Evolutionary conservation across 495 filamentous ascomycete genomes (phyloP).

Genomic region (Monascus purpureus): DNA sequence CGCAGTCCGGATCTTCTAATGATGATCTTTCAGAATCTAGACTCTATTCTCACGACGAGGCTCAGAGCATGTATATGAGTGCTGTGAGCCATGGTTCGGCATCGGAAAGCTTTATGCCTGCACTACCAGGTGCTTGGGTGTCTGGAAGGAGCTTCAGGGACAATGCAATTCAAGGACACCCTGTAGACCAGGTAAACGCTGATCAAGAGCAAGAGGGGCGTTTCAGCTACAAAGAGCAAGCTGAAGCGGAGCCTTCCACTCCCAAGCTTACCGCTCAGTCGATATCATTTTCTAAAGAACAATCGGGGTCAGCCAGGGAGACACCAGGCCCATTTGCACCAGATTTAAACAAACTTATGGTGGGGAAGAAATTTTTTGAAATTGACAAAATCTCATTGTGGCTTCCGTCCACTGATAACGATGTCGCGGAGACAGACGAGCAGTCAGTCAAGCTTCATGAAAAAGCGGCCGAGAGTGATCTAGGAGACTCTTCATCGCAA

Average conservation of each 20-base stretch:
- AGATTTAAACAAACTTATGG: constrained; percentile 8
- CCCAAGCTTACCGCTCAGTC: constrained; percentile 16
- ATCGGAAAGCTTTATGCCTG: constrained; percentile 23
- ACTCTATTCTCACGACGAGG: constrained; percentile 80
- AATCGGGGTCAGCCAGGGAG: not conserved
- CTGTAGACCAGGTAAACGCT: not conserved
- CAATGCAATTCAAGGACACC: constrained; percentile 25
- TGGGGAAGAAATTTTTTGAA: constrained; percentile 19
- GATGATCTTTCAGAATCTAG: constrained; percentile 58
- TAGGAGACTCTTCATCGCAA: constrained; percentile 9
- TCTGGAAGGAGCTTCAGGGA: no score
- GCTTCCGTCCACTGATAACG: constrained; percentile 14
- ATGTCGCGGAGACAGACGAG: constrained; percentile 3
- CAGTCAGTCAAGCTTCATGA: constrained; percentile 2
- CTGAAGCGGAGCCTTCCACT: constrained; percentile 12
- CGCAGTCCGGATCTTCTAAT: constrained; percentile 9
- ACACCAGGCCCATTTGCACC: not conserved
- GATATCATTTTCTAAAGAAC: constrained; percentile 2
- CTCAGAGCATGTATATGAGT: constrained; percentile 92
- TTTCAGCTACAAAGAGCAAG: constrained; percentile 4
- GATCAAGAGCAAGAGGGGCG: no score
- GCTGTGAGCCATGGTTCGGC: constrained; percentile 37
- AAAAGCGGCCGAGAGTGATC: constrained; percentile 7
- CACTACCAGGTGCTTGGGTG: constrained; percentile 49
- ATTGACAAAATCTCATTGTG: constrained; percentile 23